A percentile compares a stretch with the other conserved stretches of the same genome.
Evolutionary conservation across 768 basidiomycete species (phyloP).

Genomic region (Mycena floridula): DNA sequence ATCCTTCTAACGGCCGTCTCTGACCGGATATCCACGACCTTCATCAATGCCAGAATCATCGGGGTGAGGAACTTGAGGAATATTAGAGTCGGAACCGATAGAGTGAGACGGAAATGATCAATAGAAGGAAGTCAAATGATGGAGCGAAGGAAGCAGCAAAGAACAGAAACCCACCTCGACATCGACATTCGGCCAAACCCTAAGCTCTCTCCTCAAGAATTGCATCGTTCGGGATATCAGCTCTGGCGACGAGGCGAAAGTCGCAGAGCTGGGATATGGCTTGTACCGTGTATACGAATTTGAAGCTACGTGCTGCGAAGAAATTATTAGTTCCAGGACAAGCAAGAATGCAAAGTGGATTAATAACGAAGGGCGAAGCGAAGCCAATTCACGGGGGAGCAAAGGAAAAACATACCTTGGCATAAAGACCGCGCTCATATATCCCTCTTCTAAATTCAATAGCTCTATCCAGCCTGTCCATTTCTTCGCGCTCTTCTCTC

Average conservation of each 20-base stretch:
- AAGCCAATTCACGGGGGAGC: conserved; percentile 5
- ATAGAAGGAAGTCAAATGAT: no score
- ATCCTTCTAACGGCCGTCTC: conserved; percentile 80
- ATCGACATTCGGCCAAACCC: conserved; percentile 85
- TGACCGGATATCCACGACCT: conserved; percentile 87
- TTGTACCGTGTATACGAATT: conserved; percentile 81
- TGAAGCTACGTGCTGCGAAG: conserved; percentile 78
- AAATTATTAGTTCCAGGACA: conserved; percentile 4
- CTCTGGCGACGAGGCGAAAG: conserved; percentile 74
- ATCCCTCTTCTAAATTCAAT: conserved; percentile 73
- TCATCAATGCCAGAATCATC: conserved; percentile 86
- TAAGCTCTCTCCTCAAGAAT: conserved; percentile 81
- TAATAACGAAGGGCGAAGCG: no score
- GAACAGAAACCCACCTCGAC: conserved; percentile 57
- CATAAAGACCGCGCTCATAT: conserved; percentile 74
- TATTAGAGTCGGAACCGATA: conserved; percentile 13
- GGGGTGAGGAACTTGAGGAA: conserved; percentile 75
- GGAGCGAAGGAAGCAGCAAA: conserved; percentile 2
- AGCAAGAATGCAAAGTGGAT: conserved; percentile 5
- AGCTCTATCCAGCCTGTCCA: conserved; percentile 70
- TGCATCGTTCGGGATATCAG: conserved; percentile 68
- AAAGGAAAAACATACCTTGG: conserved; percentile 54
- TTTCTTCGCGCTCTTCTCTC: conserved; percentile 45
- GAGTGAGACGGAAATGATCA: no score
- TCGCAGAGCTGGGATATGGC: conserved; percentile 84